These are phyloP conservation scores for Ogataea corticis DNA, from an alignment of 805 yeast genomes.

Conservation along the genomic window DNA sequence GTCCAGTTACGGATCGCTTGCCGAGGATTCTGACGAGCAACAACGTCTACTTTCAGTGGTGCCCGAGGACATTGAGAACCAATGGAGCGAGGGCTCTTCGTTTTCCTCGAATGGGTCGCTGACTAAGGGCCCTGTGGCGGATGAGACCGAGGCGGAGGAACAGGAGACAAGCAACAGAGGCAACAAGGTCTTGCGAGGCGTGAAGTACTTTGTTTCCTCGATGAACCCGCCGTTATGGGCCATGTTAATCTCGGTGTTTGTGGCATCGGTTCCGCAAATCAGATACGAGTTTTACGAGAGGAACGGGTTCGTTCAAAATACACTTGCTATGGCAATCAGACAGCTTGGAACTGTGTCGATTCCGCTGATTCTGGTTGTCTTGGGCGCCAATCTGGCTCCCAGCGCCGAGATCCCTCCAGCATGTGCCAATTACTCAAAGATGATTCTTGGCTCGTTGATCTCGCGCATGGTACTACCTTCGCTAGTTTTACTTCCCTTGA, in stretches of 20 bases:
- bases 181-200: slow-evolving; percentile 4
- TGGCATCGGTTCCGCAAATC: slow-evolving; percentile 64
- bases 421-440: slow-evolving; percentile 58
- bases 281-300: slow-evolving; percentile 58
- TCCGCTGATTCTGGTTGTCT: slow-evolving; percentile 71
- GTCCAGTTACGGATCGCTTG: slow-evolving; percentile 18
- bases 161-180: neutral
- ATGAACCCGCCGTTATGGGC: slow-evolving; percentile 88
- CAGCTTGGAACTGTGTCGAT: slow-evolving; percentile 76
- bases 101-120: slow-evolving; percentile 22
- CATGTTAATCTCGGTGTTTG: slow-evolving; percentile 65
- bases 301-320: slow-evolving; percentile 63
- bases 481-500: slow-evolving; percentile 62
- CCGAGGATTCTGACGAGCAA: slow-evolving; percentile 10
- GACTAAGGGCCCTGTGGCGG: slow-evolving; percentile 12
- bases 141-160: slow-evolving; percentile 10
- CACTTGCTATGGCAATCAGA: slow-evolving; percentile 60
- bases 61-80: slow-evolving; percentile 11
- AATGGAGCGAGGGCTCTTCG: slow-evolving; percentile 30
- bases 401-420: slow-evolving; percentile 66
- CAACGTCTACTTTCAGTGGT: neutral
- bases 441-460: slow-evolving; percentile 66
- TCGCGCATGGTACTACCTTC: slow-evolving; percentile 83
- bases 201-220: slow-evolving; percentile 19
- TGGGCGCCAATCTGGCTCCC: slow-evolving; percentile 79